These are phyloP conservation scores for Jackrogersella minutella DNA, from an alignment of 495 filamentous ascomycete genomes.

Conservation along the genomic window DNA sequence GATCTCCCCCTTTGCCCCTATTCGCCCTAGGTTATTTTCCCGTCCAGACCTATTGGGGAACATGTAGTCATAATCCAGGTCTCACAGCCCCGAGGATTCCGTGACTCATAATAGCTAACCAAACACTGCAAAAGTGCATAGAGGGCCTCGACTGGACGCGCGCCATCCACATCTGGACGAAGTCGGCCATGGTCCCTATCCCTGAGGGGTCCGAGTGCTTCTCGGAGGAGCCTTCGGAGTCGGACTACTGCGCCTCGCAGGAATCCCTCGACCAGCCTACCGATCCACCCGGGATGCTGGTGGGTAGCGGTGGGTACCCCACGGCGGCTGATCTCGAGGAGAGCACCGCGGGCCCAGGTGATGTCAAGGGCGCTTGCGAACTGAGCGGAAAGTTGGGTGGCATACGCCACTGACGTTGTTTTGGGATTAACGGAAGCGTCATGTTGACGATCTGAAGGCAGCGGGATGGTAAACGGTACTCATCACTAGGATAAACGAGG, in stretches of 20 bases:
- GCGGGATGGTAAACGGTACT: neutral
- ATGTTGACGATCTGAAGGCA: neutral
- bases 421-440: neutral
- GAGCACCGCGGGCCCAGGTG: neutral
- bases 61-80: neutral
- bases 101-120: slow-evolving; percentile 1
- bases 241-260: slow-evolving; percentile 48
- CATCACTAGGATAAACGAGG: neutral
- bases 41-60: too few relatives aligned
- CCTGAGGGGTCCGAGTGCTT: slow-evolving; percentile 62
- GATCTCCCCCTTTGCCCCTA: neutral
- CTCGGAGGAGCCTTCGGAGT: slow-evolving; percentile 52
- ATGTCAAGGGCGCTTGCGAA: slow-evolving; percentile 38
- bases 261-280: slow-evolving; percentile 53
- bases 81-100: neutral
- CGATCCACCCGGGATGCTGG: slow-evolving; percentile 33
- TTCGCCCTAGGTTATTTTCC: neutral
- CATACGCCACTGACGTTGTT: neutral
- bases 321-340: neutral
- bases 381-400: slow-evolving; percentile 25
- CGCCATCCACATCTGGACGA: slow-evolving; percentile 69
- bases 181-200: slow-evolving; percentile 68
- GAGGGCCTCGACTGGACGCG: slow-evolving; percentile 63
- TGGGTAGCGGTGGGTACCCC: slow-evolving; percentile 34
- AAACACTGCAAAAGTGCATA: slow-evolving; percentile 50